These are phyloP conservation scores for Papiliotrema laurentii DNA, from an alignment of 1,284 basidiomycete genomes.

Conservation along the genomic window DNA sequence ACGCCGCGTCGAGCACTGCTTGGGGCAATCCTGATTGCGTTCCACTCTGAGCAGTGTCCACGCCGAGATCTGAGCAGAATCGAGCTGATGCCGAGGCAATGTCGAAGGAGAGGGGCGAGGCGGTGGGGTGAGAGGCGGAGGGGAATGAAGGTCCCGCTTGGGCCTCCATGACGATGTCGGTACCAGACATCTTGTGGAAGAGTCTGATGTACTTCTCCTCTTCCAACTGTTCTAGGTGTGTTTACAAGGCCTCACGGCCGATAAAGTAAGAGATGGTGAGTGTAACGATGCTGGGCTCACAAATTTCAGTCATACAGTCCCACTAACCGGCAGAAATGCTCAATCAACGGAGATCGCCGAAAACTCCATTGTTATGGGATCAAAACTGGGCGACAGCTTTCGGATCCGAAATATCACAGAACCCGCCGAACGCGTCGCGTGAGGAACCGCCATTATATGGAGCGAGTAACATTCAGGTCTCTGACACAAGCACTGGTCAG, in stretches of 20 bases:
- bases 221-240: not conserved
- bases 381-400: too few species aligned
- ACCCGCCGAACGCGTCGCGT: constrained; percentile 1
- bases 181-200: not conserved
- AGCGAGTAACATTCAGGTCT: not conserved
- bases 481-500: not conserved
- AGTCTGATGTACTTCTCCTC: too few species aligned
- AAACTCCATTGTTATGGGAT: too few species aligned
- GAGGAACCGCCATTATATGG: not conserved
- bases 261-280: not conserved
- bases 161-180: constrained; percentile 4
- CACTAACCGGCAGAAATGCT: not conserved
- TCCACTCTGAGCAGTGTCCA: not conserved
- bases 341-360: not conserved
- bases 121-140: not conserved
- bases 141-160: constrained; percentile 1
- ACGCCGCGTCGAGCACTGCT: not conserved
- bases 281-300: too few species aligned
- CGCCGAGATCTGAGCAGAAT: constrained; percentile 10
- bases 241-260: too few species aligned
- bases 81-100: constrained; percentile 7
- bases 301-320: too few species aligned
- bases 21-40: not conserved
- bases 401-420: not conserved
- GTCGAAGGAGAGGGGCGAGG: constrained; percentile 14